Conservation (phyloP, 805 yeast species). For the Metschnikowia dekortorum region DNA sequence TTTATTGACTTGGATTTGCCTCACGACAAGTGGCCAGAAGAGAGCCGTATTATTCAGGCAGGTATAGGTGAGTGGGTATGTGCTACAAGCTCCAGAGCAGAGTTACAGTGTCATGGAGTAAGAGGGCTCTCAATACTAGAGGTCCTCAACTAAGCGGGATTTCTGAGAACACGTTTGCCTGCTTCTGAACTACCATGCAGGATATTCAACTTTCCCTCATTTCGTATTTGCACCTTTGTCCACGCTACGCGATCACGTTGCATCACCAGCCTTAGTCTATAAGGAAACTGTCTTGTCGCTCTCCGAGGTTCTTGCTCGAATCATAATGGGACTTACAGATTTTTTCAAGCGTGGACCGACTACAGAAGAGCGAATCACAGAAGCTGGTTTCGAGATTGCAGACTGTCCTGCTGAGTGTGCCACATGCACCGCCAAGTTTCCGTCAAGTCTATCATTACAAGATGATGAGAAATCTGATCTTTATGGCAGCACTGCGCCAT, state of each 20-base stretch:
- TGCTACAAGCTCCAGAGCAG: conserved; percentile 10
- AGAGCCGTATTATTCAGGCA: conserved; percentile 7
- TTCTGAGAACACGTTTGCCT: neutral
- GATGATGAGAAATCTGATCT: conserved; percentile 40
- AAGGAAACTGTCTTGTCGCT: neutral
- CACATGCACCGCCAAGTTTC: conserved; percentile 50
- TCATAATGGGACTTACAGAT: conserved; percentile 12
- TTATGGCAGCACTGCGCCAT: conserved; percentile 69
- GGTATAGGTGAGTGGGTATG: conserved; percentile 17
- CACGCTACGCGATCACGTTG: neutral
- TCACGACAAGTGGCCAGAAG: conserved; percentile 1
- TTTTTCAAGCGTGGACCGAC: conserved; percentile 13
- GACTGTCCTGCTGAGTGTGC: conserved; percentile 52
- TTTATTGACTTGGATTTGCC: conserved; percentile 2
- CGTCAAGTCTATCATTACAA: conserved; percentile 44
- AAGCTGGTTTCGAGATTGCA: conserved; percentile 32
- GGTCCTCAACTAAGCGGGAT: neutral
- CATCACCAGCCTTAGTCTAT: neutral
- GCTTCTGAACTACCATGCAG: neutral
- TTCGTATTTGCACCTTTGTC: neutral
- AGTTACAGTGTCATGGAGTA: conserved; percentile 7
- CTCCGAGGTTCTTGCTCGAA: neutral
- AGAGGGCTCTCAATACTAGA: neutral
- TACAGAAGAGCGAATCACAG: conserved; percentile 12
- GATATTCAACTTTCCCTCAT: neutral